A percentile compares a stretch with the other conserved stretches of the same genome.
phyloP scores from a whole-genome alignment of 768 basidiomycete genomes.

The Porpolomopsis calyptriformis region DNA sequence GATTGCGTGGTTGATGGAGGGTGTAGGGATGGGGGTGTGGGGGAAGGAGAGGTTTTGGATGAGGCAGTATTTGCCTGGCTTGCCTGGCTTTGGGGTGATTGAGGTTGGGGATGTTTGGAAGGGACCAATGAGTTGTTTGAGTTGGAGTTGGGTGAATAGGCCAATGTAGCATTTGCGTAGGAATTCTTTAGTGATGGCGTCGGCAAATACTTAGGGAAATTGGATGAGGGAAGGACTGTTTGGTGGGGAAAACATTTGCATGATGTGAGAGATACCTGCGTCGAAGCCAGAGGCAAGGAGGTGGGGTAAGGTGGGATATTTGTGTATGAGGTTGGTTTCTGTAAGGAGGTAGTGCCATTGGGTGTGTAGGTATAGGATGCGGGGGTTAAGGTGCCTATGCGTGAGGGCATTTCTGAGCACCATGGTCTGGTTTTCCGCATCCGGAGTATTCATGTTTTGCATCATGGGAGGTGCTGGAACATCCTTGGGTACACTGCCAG shows the following conservation, averaged over 20 bases:
- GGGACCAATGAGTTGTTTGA: constrained; percentile 9
- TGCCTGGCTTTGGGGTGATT: constrained; percentile 14
- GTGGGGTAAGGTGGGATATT: constrained; percentile 19
- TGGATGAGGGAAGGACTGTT: constrained; percentile 20
- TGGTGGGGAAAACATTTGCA: constrained; percentile 19
- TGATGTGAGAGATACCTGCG: constrained; percentile 22
- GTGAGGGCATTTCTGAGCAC: constrained; percentile 30
- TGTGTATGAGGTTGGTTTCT: constrained; percentile 9
- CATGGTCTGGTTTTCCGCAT: constrained; percentile 25
- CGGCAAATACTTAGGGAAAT: background rate
- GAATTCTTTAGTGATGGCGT: background rate
- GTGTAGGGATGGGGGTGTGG: background rate
- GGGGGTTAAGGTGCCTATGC: constrained; percentile 18
- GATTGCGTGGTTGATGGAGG: constrained; percentile 13
- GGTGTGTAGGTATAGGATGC: constrained; percentile 21
- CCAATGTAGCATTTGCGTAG: constrained; percentile 11
- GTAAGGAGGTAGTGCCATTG: constrained; percentile 22
- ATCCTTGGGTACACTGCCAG: constrained; percentile 23
- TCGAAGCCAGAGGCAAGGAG: constrained; percentile 24
- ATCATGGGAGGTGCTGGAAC: constrained; percentile 15
- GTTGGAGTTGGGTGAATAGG: background rate
- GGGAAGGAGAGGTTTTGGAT: constrained; percentile 16
- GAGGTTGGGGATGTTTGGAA: constrained; percentile 13
- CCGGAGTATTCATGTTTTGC: constrained; percentile 32
- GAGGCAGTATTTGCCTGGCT: constrained; percentile 9